phyloP scores from a whole-genome alignment of 1,284 basidiomycete species.

The Dichomitus squalens region DNA sequence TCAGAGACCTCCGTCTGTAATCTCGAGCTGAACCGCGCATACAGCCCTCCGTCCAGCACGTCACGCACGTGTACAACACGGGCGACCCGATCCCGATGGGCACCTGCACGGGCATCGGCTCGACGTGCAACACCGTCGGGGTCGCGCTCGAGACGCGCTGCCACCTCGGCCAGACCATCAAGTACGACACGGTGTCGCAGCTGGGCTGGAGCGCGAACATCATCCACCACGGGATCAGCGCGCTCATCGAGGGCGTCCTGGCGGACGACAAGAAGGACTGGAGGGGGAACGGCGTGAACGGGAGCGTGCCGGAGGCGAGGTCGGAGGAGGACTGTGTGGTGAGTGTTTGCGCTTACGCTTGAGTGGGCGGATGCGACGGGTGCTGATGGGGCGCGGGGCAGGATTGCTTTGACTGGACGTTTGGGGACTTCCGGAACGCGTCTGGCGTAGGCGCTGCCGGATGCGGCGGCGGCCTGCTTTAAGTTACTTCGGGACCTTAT shows the following conservation, averaged over 20 bases:
- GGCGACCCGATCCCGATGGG: conserved; percentile 88
- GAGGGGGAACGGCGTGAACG: conserved; percentile 35
- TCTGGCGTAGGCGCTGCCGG: background rate
- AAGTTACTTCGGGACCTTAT: no score
- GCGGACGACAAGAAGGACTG: conserved; percentile 56
- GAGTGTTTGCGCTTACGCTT: conserved; percentile 16
- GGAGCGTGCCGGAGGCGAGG: conserved; percentile 28
- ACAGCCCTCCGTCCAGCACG: conserved; percentile 72
- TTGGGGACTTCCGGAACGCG: conserved; percentile 36
- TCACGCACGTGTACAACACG: conserved; percentile 86
- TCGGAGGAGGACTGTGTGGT: conserved; percentile 45
- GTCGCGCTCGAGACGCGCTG: conserved; percentile 81
- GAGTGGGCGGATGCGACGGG: background rate
- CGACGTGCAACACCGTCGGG: conserved; percentile 70
- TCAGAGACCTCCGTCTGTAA: background rate
- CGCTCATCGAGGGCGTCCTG: conserved; percentile 78
- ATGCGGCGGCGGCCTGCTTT: no score
- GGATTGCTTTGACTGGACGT: conserved; percentile 48
- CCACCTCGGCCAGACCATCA: conserved; percentile 69
- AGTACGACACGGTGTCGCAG: conserved; percentile 86
- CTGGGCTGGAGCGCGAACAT: conserved; percentile 86
- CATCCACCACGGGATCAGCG: conserved; percentile 80
- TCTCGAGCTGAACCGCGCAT: background rate
- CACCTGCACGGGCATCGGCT: conserved; percentile 74
- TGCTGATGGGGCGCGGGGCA: conserved; percentile 12